Base-by-base conservation (phyloP, 495 filamentous ascomycete genomes). In the Hyaloscypha bicolor region DNA sequence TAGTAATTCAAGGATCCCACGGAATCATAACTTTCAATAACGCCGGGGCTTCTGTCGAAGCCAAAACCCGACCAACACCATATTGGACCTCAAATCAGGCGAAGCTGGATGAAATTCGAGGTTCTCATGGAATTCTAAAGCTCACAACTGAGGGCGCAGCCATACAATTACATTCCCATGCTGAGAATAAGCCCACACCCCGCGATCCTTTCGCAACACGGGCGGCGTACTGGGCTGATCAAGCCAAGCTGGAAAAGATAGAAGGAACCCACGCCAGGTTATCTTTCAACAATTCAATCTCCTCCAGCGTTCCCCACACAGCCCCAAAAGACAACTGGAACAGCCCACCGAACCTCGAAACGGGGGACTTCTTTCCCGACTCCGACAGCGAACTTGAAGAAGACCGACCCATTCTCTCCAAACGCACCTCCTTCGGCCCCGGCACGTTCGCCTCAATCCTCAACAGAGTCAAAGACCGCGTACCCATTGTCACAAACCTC, bases 391-490 rank as follows among this genome's bases (percentile, higher is more conserved):
- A 25, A 25, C 6, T 8, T 3, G 53, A 56, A 11, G 53, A 56
- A 29, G 53, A 56, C 6, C 21, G 29, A 12, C 53, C 53, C n/a
- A 25, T 25, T 25, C 21, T 31, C 29, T 3, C 53, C 19, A 56
- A 56, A 19, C 53, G 53, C 22, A 56, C 53, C 21, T 56, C 53
- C 29, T 56, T 56, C 29, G 53, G 53, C 3, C 53, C 53, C 21
- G 53, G 53, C 19, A n/a, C 53, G 3, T 56, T 56, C 16, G 53
- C 53, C 11, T 56, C 53, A 9, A 25, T 56, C 6, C 53, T 56
- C 3, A 56, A 56, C 5, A 25, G 53, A 31, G 53, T 56, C 53
- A 56, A 56, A 31, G 53, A 56, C 21, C 21, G 21, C 53, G 53
- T 56, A 5, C 53, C 53, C 6, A 29, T 56, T 11, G 53, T 56